Evolutionary conservation across 2,329 filamentous ascomycete species (phyloP), one percentile per base, ranked within the genome.

Genomic region (Pestalotiopsis sp.): DNA sequence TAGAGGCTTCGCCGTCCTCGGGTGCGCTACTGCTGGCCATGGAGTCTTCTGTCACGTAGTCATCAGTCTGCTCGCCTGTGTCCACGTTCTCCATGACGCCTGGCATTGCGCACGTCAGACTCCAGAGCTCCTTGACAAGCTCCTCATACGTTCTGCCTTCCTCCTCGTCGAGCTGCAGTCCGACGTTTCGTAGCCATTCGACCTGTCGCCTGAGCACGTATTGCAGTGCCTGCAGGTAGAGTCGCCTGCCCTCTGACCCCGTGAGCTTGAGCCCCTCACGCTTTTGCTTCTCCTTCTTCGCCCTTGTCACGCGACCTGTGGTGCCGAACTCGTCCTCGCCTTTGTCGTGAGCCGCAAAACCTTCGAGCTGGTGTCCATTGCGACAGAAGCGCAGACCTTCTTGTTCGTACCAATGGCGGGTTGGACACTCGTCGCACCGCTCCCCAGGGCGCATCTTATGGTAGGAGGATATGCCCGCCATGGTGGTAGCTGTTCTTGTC

Each of bases 191-290:
- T 38, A 98, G 83, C 85, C 91, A 95, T 75, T 88, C 81, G 17
- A 93, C 82, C 82, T 98, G 95, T 76, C 92, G 93, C 78, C 94
- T 90, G 36, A 99, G 83, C 62, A 98, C 87, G 39, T 97, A 84
- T 80, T 98, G 95, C 69, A 97, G 88, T 71, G 90, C 92, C 77
- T 97, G 92, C 45, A 98, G 84, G 78, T 93, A 98, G 27, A 98
- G 87, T 71, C 92, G 89, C 72, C 90, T 89, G 14, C 92, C 95
- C 66, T 89, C 86, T 61, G 88, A 84, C 57, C 95, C 95, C 5
- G 79, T 79, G 64, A 93, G 83, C 75, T 91, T 86, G 69, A 83
- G 83, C 62, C 83, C 84, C 61, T 86, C 81, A 62, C 84, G 88
- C 75, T 88, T 83, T 66, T 83, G 83, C 27, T 81, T 79, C 75